Base-by-base conservation (phyloP, 805 yeast genomes). In the Cyberlindnera bimundalis region DNA sequence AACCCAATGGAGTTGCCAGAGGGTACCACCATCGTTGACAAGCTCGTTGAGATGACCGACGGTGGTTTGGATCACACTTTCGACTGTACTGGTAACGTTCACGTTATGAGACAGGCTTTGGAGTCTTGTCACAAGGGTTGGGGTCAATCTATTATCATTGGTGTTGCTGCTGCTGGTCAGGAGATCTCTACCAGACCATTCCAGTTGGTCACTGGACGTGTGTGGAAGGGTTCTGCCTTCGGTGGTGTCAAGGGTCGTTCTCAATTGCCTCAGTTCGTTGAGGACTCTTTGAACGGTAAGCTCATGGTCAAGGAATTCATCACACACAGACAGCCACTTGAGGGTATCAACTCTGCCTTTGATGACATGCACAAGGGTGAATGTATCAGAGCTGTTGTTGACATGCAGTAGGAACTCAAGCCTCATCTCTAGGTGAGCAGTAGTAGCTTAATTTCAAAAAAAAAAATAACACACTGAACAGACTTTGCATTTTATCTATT, bases 71-170 rank as follows among this genome's bases (percentile, higher is more conserved):
- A 93, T 58, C 88, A 64, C 70, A 90, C 99, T 23, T 93, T 93
- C 60, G 99, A 93, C 73, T 90, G 98, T 73, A 93, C 99, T 39
- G 99, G 99, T 70, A 93, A 91, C 61, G 90, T 82, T 47, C 66
- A 77, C 33, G 98, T 93, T 36, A 93, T 93, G 99, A 82, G 98
- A 71, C 73, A 80, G 60, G 99, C 99, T 21, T 75, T 93, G 52
- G 98, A 93, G 73, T 86, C 96, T 17, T 89, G 96, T 65, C 98
- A 93, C 73, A 91, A 90, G 69, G 99, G 99, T 51, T 93, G 99
- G 97, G 99, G 99, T 67, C 79, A 82, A 61, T 88, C 96, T 17
- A 76, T 91, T 55, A 73, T 93, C 58, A 93, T 93, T 61, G 99
- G 99, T 65, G 99, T 93, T 54, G 99, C 99, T 35, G 96, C 96